phyloP scores from a whole-genome alignment of 495 filamentous ascomycete genomes.

The Penicillium canariense region DNA sequence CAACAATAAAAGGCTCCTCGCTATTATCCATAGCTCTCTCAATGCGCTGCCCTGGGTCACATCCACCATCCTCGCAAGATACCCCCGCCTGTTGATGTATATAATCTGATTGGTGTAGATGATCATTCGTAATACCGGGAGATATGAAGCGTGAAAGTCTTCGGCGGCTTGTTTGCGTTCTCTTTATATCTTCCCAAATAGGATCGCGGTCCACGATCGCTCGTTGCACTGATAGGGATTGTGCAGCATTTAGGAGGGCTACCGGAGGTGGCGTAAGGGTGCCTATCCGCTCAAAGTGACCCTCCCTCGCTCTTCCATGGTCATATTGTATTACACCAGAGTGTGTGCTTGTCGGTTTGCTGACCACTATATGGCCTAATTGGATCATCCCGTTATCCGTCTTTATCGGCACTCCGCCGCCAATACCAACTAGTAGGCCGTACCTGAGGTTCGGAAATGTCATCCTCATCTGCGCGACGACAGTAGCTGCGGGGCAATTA shows the following conservation, averaged over 20 bases:
- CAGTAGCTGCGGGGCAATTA: slow-evolving; percentile 22
- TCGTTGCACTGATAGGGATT: slow-evolving; percentile 4
- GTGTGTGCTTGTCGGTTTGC: slow-evolving; percentile 22
- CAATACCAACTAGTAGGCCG: slow-evolving; percentile 28
- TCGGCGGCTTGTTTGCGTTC: slow-evolving; percentile 9
- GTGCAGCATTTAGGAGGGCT: slow-evolving; percentile 17
- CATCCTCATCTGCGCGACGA: slow-evolving; percentile 24
- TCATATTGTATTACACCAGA: slow-evolving; percentile 30
- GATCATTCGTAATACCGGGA: slow-evolving; percentile 21
- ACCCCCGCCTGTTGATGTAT: slow-evolving; percentile 7
- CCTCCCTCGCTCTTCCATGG: slow-evolving; percentile 17
- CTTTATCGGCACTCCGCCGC: slow-evolving; percentile 28
- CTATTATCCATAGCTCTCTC: slow-evolving; percentile 10
- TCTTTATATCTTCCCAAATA: slow-evolving; percentile 7
- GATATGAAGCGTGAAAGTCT: slow-evolving; percentile 13
- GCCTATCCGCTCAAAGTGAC: slow-evolving; percentile 22
- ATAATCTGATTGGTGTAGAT: slow-evolving; percentile 27
- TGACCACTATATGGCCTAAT: slow-evolving; percentile 36
- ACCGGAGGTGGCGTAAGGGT: slow-evolving; percentile 19
- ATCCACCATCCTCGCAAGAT: slow-evolving; percentile 17
- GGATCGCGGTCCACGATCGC: slow-evolving; percentile 9
- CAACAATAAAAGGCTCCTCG: slow-evolving; percentile 11
- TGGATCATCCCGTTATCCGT: slow-evolving; percentile 28
- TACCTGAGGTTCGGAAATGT: slow-evolving; percentile 22
- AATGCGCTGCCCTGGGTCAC: slow-evolving; percentile 9